Evolutionary conservation across 1,139 yeast species (phyloP).

Genomic region (Zygosaccharomyces pseudobailii): DNA sequence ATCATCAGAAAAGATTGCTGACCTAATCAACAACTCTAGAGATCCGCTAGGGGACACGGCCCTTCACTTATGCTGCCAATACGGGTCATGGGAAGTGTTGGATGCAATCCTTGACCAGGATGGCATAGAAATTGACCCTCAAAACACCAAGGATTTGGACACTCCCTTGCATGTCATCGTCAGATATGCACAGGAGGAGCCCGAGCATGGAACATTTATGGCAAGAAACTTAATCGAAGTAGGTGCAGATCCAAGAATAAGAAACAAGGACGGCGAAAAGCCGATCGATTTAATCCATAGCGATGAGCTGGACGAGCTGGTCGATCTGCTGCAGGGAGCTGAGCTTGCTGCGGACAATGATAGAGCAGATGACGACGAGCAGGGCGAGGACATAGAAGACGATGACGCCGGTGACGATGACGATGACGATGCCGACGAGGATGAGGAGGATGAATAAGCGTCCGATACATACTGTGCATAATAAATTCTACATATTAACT

Average conservation of each 20-base stretch:
- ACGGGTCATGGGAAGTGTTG: constrained; percentile 83
- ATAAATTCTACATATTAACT: neutral
- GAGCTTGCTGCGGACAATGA: constrained; percentile 55
- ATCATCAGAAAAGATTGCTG: constrained; percentile 48
- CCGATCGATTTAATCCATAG: constrained; percentile 67
- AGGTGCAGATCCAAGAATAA: constrained; percentile 73
- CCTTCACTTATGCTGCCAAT: constrained; percentile 72
- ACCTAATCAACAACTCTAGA: constrained; percentile 59
- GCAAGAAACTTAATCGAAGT: constrained; percentile 83
- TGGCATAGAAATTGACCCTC: constrained; percentile 86
- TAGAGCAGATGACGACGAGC: constrained; percentile 25
- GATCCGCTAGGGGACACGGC: constrained; percentile 84
- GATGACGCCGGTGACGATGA: constrained; percentile 31
- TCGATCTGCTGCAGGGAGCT: constrained; percentile 69
- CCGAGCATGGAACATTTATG: constrained; percentile 79
- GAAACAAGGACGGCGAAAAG: constrained; percentile 56
- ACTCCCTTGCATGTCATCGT: constrained; percentile 91
- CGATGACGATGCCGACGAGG: constrained; percentile 17
- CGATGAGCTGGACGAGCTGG: constrained; percentile 48
- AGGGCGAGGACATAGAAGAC: constrained; percentile 28
- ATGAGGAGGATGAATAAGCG: neutral
- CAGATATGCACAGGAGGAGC: constrained; percentile 67
- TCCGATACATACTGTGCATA: constrained; percentile 3
- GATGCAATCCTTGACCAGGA: constrained; percentile 80
- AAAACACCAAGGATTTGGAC: constrained; percentile 65